Conservation (phyloP, 805 yeast species). For the Priceomyces fermenticarens region DNA sequence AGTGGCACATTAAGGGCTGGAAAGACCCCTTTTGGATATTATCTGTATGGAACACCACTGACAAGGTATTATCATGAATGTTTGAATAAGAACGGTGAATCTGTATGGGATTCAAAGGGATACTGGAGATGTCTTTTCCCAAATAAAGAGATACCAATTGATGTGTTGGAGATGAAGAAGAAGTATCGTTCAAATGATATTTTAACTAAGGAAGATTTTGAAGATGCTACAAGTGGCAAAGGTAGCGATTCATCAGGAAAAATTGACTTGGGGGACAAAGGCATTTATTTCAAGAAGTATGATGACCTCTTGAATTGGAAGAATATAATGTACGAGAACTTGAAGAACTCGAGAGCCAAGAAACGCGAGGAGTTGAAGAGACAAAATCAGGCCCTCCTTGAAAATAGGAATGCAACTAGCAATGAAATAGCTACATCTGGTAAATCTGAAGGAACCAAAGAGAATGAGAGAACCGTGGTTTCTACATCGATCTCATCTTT, state of each 20-base stretch:
- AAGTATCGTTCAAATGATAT: conserved; percentile 24
- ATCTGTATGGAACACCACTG: conserved; percentile 59
- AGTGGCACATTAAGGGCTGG: conserved; percentile 16
- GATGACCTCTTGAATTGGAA: conserved; percentile 69
- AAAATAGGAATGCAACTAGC: neutral
- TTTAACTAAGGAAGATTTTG: conserved; percentile 60
- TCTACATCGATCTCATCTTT: conserved; percentile 26
- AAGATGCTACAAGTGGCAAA: conserved; percentile 20
- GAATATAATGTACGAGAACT: conserved; percentile 47
- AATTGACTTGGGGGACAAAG: conserved; percentile 46
- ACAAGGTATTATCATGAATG: conserved; percentile 61
- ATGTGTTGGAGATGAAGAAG: conserved; percentile 25
- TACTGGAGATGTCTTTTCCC: conserved; percentile 92
- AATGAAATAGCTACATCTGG: no score
- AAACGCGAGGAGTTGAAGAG: conserved; percentile 5
- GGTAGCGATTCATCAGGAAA: conserved; percentile 10
- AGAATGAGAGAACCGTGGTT: conserved; percentile 13
- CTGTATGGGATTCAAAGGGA: conserved; percentile 82
- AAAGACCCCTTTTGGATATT: conserved; percentile 41
- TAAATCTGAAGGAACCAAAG: conserved; percentile 2
- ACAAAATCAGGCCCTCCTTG: conserved; percentile 3
- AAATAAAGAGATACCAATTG: conserved; percentile 33
- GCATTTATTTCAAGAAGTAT: conserved; percentile 62
- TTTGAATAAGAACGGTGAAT: conserved; percentile 58
- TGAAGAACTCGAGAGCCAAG: conserved; percentile 33